Evolutionary conservation across 352 stramenopile genomes (phyloP).

Genomic region (Thalassiosira hispida): DNA sequence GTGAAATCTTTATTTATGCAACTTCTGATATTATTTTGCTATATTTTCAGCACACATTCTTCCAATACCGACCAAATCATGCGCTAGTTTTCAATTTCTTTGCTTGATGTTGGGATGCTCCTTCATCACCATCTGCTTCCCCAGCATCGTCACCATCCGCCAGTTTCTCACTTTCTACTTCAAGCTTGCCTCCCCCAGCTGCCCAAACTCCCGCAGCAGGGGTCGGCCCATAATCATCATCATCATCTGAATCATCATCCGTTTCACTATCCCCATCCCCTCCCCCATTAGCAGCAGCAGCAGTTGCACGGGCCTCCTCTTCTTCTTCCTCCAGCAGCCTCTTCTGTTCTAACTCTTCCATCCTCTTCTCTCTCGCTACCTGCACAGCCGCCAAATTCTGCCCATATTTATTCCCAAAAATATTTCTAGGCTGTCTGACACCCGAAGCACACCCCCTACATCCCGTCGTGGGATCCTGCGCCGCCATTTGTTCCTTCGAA

Average conservation of each 20-base stretch:
- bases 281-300: slow-evolving; percentile 39
- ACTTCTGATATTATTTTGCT: not conserved
- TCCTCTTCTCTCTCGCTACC: slow-evolving; percentile 89
- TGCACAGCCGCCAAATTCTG: slow-evolving; percentile 97
- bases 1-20: slow-evolving; percentile 8
- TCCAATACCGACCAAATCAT: not conserved
- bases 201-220: slow-evolving; percentile 76
- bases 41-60: not conserved
- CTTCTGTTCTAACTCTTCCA: slow-evolving; percentile 61
- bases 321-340: slow-evolving; percentile 82
- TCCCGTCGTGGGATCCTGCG: slow-evolving; percentile 92
- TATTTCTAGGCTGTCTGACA: slow-evolving; percentile 92
- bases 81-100: slow-evolving; percentile 42
- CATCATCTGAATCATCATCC: slow-evolving; percentile 60
- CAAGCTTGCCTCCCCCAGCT: slow-evolving; percentile 66
- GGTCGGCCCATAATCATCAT: slow-evolving; percentile 79
- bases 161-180: slow-evolving; percentile 69
- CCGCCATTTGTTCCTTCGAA: slow-evolving; percentile 86
- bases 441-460: slow-evolving; percentile 96
- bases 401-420: slow-evolving; percentile 99
- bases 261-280: slow-evolving; percentile 56
- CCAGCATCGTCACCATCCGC: slow-evolving; percentile 23
- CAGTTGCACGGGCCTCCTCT: slow-evolving; percentile 44
- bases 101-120: slow-evolving; percentile 20
- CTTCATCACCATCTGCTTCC: slow-evolving; percentile 22